Base-by-base conservation (phyloP, 116 monocot species). In the Dioscorea cayenensis region DNA sequence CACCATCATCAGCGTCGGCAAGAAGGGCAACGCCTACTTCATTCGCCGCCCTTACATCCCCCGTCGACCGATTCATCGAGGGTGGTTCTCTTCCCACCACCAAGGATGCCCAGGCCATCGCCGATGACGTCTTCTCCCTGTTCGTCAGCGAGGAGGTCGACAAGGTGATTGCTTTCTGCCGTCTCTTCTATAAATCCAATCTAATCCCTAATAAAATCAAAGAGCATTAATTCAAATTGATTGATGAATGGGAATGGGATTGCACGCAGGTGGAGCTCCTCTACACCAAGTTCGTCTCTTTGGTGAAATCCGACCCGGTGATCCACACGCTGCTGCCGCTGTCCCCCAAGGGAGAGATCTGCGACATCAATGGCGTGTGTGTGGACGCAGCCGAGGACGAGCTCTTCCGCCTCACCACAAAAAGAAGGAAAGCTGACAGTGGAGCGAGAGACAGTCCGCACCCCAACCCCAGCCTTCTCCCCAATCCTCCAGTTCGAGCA, bases 341-440 rank as follows among this genome's bases (percentile, higher is more conserved):
- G 28, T 95, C 95, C 7, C 92, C 92, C 48, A 86, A 83, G 68
- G 95, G 95, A 3, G 95, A 91, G 82, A 92, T 92, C 55, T 95
- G 95, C 60, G 95, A 95, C 72, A 67, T 95, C 75, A 95, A 95
- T 18, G 95, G 92, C 21, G 82, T 87, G 6, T 95, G 95, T 67
- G 92, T 95, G 21, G 95, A 95, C 66, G 95, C 95, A 14, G 92
- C 95, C 5, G 95, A 95, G 67, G 95, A 95, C 36, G 95, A 95
- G 78, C 78, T 95, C 51, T 95, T 95, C 80, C 79, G 95, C 4
- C 89, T 95, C 32, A 92, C 92, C 21, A 95, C 95, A 66, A 89
- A n/a, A 84, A 38, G 95, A 95, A 60, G 92, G 92, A 49, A 87
- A 87, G 73, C 76, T 95, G 27, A 95, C 95, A 0, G 89, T 92